Conservation (phyloP, 148 eudicot genomes). For the Polygonum aviculare region DNA sequence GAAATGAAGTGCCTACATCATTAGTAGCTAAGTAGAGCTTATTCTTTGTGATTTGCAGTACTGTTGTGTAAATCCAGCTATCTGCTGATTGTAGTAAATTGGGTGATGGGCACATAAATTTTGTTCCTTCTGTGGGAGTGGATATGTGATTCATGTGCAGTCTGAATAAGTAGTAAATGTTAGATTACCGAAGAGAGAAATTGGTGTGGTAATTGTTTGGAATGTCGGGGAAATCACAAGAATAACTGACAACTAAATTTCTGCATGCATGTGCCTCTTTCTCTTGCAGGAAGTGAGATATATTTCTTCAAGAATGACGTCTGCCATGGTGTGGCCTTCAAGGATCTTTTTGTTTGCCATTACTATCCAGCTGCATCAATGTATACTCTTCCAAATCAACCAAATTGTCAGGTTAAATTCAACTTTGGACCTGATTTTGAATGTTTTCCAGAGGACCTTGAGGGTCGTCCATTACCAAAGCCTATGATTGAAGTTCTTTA, state of each 20-base stretch:
- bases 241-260: neutral
- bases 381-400: constrained; percentile 96
- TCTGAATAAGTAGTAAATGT: neutral
- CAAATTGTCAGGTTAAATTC: constrained; percentile 77
- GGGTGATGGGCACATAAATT: neutral
- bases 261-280: constrained; percentile 3
- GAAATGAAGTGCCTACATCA: neutral
- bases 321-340: constrained; percentile 84
- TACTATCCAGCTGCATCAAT: constrained; percentile 95
- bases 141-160: neutral
- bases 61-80: neutral
- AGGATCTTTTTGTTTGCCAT: constrained; percentile 70
- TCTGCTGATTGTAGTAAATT: neutral
- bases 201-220: too few species aligned
- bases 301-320: constrained; percentile 79
- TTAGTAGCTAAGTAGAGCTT: neutral
- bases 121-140: neutral
- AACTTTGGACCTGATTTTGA: constrained; percentile 96
- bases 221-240: neutral
- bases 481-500: constrained; percentile 94
- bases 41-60: neutral
- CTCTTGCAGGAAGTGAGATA: constrained; percentile 85
- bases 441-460: constrained; percentile 62
- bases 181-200: neutral
- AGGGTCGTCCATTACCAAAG: constrained; percentile 54